Evolutionary conservation across 345 rosid genomes (phyloP).

Genomic region (Cardamine chenopodiifolia): DNA sequence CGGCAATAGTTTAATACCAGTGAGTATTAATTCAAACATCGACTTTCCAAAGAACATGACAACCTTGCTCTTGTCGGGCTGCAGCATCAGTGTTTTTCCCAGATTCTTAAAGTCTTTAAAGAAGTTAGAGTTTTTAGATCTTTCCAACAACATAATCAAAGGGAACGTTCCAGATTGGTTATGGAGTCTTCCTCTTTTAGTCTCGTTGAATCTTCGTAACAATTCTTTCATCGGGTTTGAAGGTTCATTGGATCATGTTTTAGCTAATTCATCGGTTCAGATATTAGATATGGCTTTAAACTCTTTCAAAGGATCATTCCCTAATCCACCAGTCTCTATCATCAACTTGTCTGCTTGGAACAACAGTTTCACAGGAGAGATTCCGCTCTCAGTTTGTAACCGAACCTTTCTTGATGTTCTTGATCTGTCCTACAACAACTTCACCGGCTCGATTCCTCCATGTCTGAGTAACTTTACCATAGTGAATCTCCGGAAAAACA

Average conservation of each 20-base stretch:
- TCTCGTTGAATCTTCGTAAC: not conserved
- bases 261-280: slow-evolving; percentile 8
- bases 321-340: slow-evolving; percentile 27
- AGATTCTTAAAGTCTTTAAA: not conserved
- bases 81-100: slow-evolving; percentile 6
- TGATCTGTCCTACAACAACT: slow-evolving; percentile 38
- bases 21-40: slow-evolving; percentile 5
- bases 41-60: not conserved
- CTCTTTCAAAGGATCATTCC: slow-evolving; percentile 35
- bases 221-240: slow-evolving; percentile 23
- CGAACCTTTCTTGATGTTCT: slow-evolving; percentile 14
- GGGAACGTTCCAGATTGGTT: slow-evolving; percentile 32
- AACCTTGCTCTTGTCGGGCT: not conserved
- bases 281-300: slow-evolving; percentile 27
- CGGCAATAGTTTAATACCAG: slow-evolving; percentile 13
- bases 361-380: slow-evolving; percentile 38
- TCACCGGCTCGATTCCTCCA: slow-evolving; percentile 29
- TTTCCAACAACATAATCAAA: slow-evolving; percentile 11
- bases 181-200: slow-evolving; percentile 23
- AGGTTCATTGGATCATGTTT: slow-evolving; percentile 16
- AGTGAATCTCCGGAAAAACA: slow-evolving; percentile 39
- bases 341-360: slow-evolving; percentile 35
- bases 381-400: slow-evolving; percentile 36
- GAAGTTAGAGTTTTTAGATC: slow-evolving; percentile 4
- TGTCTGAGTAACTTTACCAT: slow-evolving; percentile 26